Evolutionary conservation across 2,329 filamentous ascomycete species (phyloP).

Genomic region (Nigrospora sphaerica): DNA sequence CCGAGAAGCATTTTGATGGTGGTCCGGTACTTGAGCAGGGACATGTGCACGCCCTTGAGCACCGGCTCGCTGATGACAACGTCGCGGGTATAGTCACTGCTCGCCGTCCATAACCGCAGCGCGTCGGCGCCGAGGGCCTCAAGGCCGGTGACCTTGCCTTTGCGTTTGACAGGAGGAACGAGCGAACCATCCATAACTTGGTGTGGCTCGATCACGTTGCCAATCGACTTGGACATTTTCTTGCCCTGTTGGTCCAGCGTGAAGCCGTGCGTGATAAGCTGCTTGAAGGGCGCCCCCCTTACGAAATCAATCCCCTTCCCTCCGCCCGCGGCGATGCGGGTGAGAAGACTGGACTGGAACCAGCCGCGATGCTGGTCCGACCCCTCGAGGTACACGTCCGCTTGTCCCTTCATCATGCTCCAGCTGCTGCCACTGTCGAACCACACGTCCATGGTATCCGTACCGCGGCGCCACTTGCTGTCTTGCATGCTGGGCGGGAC

Average conservation of each 20-base stretch:
- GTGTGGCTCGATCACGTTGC: constrained; percentile 74
- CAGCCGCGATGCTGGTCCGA: constrained; percentile 95
- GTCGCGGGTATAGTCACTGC: constrained; percentile 85
- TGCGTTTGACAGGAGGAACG: constrained; percentile 60
- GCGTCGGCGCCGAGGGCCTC: constrained; percentile 81
- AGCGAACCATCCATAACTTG: constrained; percentile 82
- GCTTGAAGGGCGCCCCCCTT: constrained; percentile 65
- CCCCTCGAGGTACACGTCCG: constrained; percentile 89
- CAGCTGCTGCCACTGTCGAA: constrained; percentile 97
- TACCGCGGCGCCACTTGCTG: constrained; percentile 63
- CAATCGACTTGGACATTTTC: constrained; percentile 98
- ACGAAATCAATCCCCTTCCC: constrained; percentile 25
- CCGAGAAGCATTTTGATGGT: constrained; percentile 89
- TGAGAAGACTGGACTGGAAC: constrained; percentile 95
- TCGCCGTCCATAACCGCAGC: constrained; percentile 83
- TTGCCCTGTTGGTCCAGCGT: constrained; percentile 82
- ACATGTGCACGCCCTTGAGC: constrained; percentile 67
- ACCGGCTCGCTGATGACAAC: constrained; percentile 74
- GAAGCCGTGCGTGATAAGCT: constrained; percentile 92
- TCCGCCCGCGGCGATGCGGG: constrained; percentile 62
- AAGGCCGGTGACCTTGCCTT: constrained; percentile 45
- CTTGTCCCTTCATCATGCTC: constrained; percentile 52
- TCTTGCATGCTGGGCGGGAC: constrained; percentile 56
- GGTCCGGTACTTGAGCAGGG: constrained; percentile 78
- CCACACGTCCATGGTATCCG: constrained; percentile 99